These are phyloP conservation scores for Candolleomyces eurysporus DNA, from an alignment of 768 basidiomycete species.

Conservation along the genomic window DNA sequence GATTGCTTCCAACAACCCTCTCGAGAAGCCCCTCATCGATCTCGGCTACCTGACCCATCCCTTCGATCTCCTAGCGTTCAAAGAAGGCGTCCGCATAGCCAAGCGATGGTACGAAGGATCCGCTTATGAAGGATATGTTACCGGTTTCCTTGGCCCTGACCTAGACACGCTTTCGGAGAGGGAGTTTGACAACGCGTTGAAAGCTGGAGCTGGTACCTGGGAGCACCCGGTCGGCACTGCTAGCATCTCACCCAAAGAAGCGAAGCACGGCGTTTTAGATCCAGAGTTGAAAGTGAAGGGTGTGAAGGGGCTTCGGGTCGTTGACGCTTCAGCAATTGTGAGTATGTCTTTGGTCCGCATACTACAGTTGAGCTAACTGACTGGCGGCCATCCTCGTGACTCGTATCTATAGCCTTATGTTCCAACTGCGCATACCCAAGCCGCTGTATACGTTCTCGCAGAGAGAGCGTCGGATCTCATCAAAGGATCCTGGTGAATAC, in stretches of 20 bases:
- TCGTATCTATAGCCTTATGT: constrained; percentile 1
- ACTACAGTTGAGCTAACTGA: no score
- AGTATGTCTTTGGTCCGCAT: background rate
- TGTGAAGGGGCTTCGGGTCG: constrained; percentile 27
- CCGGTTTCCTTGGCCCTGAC: background rate
- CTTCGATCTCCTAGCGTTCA: no score
- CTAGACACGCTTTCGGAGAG: background rate
- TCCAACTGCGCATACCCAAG: no score
- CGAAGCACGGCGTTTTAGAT: constrained; percentile 27
- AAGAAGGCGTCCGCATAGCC: constrained; percentile 15
- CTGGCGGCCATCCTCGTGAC: background rate
- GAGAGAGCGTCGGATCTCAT: constrained; percentile 6
- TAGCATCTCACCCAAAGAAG: constrained; percentile 21
- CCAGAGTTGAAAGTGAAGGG: constrained; percentile 29
- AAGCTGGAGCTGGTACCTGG: background rate
- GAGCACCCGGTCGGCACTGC: constrained; percentile 27
- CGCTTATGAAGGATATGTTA: background rate
- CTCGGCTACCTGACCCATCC: no score
- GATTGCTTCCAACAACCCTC: no score
- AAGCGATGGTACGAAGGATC: background rate
- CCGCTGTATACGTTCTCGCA: constrained; percentile 3
- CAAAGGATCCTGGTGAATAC: background rate
- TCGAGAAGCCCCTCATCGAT: no score
- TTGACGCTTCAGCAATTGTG: constrained; percentile 31
- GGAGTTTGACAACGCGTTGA: background rate